Conservation (phyloP, 306 rosid species). For the Casuarina equisetifolia region DNA sequence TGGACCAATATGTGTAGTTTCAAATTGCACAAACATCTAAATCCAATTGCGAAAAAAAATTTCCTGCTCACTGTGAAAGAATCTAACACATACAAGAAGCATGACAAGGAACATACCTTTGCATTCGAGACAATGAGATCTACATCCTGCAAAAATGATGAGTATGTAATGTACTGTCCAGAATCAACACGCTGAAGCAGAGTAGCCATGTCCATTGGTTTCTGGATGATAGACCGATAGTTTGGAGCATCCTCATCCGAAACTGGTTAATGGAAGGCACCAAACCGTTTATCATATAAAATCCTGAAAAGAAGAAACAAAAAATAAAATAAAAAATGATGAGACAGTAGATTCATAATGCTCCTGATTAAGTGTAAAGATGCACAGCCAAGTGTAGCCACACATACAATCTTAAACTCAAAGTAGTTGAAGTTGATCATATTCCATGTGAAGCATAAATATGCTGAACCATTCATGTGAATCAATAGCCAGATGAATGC, state of each 20-base stretch:
- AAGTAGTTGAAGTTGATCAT: not conserved
- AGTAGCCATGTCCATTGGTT: slow-evolving; percentile 90
- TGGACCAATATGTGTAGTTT: not conserved
- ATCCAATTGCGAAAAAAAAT: not conserved
- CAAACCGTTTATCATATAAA: slow-evolving; percentile 89
- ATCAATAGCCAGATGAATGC: not conserved
- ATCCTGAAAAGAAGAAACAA: slow-evolving; percentile 50
- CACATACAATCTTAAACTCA: not conserved
- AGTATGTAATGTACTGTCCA: slow-evolving; percentile 73
- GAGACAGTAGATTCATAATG: not conserved
- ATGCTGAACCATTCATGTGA: not conserved
- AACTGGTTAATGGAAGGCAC: slow-evolving; percentile 91
- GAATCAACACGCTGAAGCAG: slow-evolving; percentile 88
- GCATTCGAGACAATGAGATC: slow-evolving; percentile 94
- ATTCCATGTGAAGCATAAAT: not conserved
- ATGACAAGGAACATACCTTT: slow-evolving; percentile 50
- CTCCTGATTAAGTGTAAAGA: not conserved
- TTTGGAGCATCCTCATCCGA: slow-evolving; percentile 97
- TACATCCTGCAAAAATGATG: slow-evolving; percentile 78
- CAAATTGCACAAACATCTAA: not conserved
- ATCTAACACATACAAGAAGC: not conserved
- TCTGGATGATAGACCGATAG: slow-evolving; percentile 84
- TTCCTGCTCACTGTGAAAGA: not conserved
- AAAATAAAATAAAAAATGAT: slow-evolving; percentile 4
- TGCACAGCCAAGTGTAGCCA: not conserved